Evolutionary conservation across 306 rosid species (phyloP).

Genomic region (Trichosanthes truncata): DNA sequence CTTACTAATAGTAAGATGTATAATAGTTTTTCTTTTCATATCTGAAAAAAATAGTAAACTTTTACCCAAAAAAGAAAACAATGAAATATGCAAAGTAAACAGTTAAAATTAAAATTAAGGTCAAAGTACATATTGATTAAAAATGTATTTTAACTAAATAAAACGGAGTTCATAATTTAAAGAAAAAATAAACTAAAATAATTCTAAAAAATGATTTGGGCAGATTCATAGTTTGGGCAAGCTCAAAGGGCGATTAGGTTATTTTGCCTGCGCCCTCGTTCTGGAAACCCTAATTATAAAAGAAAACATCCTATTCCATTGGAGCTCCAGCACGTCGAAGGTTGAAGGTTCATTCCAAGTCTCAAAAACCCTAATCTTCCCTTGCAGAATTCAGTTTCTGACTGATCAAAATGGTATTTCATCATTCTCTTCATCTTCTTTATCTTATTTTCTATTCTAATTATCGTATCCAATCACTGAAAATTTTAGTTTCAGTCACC

Average conservation of each 20-base stretch:
- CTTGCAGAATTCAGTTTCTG: neutral
- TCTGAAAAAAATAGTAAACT: no score
- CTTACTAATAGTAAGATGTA: no score
- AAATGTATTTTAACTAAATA: no score
- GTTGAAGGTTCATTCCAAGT: neutral
- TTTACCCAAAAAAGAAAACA: no score
- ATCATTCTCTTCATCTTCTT: neutral
- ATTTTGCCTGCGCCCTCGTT: neutral
- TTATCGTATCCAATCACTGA: neutral
- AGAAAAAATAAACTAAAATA: no score
- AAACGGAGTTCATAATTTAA: no score
- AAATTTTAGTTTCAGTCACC: neutral
- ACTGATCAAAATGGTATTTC: neutral
- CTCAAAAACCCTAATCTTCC: neutral
- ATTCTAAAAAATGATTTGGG: neutral
- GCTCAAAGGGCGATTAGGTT: neutral
- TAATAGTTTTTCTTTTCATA: no score
- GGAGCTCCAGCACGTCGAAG: neutral
- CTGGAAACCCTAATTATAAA: constrained; percentile 9
- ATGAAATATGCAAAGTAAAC: no score
- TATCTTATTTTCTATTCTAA: neutral
- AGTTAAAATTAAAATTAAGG: no score
- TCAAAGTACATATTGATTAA: no score
- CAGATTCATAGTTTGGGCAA: neutral
- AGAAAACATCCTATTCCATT: neutral